These are phyloP conservation scores for Ramaria sp. DNA, from an alignment of 768 basidiomycete species.

Conservation along the genomic window DNA sequence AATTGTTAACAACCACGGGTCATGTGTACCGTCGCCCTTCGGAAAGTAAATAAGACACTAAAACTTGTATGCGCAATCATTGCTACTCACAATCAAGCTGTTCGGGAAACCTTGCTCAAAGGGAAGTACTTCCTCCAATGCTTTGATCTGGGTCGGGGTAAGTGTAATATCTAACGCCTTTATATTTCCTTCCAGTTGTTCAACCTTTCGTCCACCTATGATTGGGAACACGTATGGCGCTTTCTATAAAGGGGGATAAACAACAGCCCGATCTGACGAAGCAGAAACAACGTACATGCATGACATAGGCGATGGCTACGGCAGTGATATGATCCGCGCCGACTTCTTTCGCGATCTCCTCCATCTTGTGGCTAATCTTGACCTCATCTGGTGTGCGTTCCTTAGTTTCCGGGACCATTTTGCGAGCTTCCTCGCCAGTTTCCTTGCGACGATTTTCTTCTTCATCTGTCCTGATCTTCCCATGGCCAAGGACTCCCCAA, in stretches of 20 bases:
- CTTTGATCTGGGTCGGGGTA: not conserved
- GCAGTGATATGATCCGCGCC: too few relatives aligned
- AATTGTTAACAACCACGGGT: too few relatives aligned
- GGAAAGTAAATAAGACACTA: too few relatives aligned
- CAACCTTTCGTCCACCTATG: not conserved
- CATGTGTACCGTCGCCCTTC: too few relatives aligned
- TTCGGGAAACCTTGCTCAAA: not conserved
- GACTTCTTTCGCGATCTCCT: not conserved
- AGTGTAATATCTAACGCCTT: not conserved
- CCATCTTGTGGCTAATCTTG: conserved; percentile 20
- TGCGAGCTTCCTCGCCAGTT: conserved; percentile 18
- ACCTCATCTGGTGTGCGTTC: not conserved
- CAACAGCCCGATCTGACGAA: too few relatives aligned
- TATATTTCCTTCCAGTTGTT: not conserved
- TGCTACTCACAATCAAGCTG: too few relatives aligned
- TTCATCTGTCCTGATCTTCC: conserved; percentile 18
- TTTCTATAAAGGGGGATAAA: too few relatives aligned
- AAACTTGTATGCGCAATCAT: too few relatives aligned
- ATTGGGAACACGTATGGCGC: too few relatives aligned
- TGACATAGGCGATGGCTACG: conserved; percentile 9
- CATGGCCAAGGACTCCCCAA: conserved; percentile 22
- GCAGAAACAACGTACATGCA: not conserved
- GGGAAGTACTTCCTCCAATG: not conserved
- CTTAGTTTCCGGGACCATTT: conserved; percentile 10
- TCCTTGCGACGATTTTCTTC: conserved; percentile 14